phyloP scores from a whole-genome alignment of 441 rosid species.

The Erodium texanum region DNA sequence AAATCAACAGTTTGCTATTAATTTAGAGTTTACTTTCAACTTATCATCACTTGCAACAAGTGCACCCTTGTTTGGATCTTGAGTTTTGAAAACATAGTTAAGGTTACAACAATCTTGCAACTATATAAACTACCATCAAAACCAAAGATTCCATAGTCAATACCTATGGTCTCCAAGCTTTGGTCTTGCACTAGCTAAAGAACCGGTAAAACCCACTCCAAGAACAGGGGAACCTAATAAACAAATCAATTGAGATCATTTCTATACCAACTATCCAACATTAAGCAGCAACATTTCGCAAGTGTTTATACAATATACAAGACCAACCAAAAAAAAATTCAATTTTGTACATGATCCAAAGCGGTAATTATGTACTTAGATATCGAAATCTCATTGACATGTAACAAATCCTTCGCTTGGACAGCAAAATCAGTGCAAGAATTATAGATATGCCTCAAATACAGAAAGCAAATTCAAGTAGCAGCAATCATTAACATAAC shows the following conservation, averaged over 20 bases:
- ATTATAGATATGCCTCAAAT: background rate
- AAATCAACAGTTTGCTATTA: constrained; percentile 1
- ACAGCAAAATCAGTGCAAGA: background rate
- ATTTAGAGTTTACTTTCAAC: background rate
- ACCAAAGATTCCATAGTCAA: constrained; percentile 9
- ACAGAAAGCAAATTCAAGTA: background rate
- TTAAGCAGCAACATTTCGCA: background rate
- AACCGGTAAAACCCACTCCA: constrained; percentile 88
- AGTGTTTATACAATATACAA: background rate
- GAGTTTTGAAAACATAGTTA: background rate
- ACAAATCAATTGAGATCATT: constrained; percentile 1
- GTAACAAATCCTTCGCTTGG: background rate
- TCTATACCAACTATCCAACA: constrained; percentile 3
- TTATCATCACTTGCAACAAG: background rate
- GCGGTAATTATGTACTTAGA: background rate
- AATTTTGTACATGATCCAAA: background rate
- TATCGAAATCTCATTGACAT: constrained; percentile 2
- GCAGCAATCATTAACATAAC: background rate
- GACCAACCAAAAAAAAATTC: background rate
- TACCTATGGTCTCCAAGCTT: constrained; percentile 84
- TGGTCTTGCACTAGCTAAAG: constrained; percentile 55
- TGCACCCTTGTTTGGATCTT: background rate
- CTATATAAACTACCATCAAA: background rate
- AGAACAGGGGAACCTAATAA: constrained; percentile 58
- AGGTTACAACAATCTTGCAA: background rate